A percentile compares a stretch with the other conserved stretches of the same genome.
These are phyloP conservation scores for Chlorella sp. DNA, from an alignment of 139 green algal genomes.

Conservation along the genomic window DNA sequence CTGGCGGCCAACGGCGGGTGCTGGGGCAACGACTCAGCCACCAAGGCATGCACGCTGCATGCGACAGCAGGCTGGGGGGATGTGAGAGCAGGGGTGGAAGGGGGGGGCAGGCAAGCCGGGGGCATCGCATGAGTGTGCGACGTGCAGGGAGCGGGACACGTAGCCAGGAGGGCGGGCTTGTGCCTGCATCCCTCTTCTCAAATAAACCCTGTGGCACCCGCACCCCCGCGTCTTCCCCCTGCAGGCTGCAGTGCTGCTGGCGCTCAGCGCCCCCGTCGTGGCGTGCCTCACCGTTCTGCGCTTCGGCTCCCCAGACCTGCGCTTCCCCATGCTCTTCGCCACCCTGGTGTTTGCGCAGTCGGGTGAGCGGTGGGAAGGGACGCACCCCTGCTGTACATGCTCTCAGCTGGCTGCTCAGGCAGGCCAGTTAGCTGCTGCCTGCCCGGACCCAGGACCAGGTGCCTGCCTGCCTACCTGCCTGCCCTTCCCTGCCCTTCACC, in stretches of 20 bases:
- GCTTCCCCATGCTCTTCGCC: not conserved
- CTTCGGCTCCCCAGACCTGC: not conserved
- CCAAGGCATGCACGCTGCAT: conserved; percentile 1
- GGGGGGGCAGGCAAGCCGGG: not conserved
- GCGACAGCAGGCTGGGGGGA: too few relatives aligned
- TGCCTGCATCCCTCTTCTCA: too few relatives aligned
- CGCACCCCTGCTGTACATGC: too few relatives aligned
- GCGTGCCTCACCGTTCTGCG: not conserved
- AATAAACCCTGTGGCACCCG: not conserved
- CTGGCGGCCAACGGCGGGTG: not conserved
- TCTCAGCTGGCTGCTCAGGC: too few relatives aligned
- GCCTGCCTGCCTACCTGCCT: too few relatives aligned
- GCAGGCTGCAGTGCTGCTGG: conserved; percentile 20
- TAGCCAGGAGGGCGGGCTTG: not conserved
- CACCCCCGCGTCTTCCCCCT: not conserved
- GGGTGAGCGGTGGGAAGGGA: not conserved
- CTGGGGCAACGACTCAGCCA: not conserved
- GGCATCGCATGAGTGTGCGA: too few relatives aligned
- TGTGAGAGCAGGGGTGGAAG: not conserved
- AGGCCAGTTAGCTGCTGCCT: too few relatives aligned
- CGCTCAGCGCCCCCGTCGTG: not conserved
- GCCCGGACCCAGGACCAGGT: too few relatives aligned
- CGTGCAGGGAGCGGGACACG: not conserved
- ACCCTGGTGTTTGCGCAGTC: not conserved
- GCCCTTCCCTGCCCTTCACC: not conserved